A percentile compares a stretch with the other conserved stretches of the same genome.
phyloP scores from a whole-genome alignment of 768 basidiomycete genomes.

The Pleurotus ostreatus region DNA sequence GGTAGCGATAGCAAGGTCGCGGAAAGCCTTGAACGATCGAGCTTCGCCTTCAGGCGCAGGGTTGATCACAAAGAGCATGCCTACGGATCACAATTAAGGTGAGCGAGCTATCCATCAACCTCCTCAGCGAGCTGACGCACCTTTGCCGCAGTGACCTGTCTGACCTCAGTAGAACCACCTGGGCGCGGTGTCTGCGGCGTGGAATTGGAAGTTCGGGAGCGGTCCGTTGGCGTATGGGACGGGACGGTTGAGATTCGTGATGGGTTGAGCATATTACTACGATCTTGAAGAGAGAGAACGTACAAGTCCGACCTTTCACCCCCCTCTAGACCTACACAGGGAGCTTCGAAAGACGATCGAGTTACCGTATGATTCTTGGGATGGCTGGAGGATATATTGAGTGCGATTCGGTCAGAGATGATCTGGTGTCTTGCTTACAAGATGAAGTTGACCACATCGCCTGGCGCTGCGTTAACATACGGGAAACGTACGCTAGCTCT shows the following conservation, averaged over 20 bases:
- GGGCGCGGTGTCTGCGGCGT: conserved; percentile 13
- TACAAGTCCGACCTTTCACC: conserved; percentile 26
- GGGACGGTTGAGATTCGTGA: conserved; percentile 7
- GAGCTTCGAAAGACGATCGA: conserved; percentile 27
- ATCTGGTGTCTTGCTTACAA: conserved; percentile 13
- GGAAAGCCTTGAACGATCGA: conserved; percentile 34
- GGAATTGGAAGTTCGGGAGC: conserved; percentile 16
- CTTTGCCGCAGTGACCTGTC: conserved; percentile 14
- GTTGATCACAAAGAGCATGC: conserved; percentile 39
- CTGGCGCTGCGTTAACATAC: conserved; percentile 13
- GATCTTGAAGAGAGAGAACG: not conserved
- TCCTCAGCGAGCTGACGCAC: conserved; percentile 21
- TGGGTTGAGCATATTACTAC: no score
- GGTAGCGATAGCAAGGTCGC: conserved; percentile 29
- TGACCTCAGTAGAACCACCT: conserved; percentile 16
- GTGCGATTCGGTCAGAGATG: conserved; percentile 2
- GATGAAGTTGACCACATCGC: conserved; percentile 16
- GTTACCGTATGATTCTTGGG: conserved; percentile 29
- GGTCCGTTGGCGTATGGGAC: conserved; percentile 12
- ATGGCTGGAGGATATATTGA: conserved; percentile 6
- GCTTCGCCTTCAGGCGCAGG: conserved; percentile 23
- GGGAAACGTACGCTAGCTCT: conserved; percentile 14
- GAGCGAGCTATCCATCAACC: conserved; percentile 21
- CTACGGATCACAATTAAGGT: not conserved
- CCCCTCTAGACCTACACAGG: not conserved